phyloP scores from a whole-genome alignment of 2,329 filamentous ascomycete species.

The Nectriaceae sp. region DNA sequence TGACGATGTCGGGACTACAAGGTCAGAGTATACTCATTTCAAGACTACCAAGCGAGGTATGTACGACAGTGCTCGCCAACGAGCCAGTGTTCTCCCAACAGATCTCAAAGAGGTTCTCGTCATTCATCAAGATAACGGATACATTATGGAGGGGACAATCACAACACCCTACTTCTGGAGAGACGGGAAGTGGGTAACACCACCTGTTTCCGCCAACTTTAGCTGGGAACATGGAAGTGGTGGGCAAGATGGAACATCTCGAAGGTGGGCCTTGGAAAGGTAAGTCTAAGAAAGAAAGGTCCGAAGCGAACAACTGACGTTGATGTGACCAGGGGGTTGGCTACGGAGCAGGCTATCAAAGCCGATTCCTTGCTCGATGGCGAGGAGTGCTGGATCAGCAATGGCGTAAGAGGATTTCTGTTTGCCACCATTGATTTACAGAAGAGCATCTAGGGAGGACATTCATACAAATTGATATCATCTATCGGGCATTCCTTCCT shows the following conservation, averaged over 20 bases:
- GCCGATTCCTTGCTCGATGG: slow-evolving; percentile 64
- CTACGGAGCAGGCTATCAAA: slow-evolving; percentile 64
- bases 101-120: slow-evolving; percentile 74
- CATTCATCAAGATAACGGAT: slow-evolving; percentile 58
- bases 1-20: slow-evolving; percentile 42
- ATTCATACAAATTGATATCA: too few species aligned
- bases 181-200: slow-evolving; percentile 75
- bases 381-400: slow-evolving; percentile 87
- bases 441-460: too few species aligned
- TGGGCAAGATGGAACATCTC: slow-evolving; percentile 79
- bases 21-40: slow-evolving; percentile 73
- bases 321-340: slow-evolving; percentile 51
- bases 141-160: slow-evolving; percentile 83
- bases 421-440: slow-evolving; percentile 43
- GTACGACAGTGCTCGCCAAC: slow-evolving; percentile 70
- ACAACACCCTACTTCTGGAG: slow-evolving; percentile 84
- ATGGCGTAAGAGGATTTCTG: slow-evolving; percentile 80
- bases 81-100: slow-evolving; percentile 54
- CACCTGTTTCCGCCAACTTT: slow-evolving; percentile 55
- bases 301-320: neutral
- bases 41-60: slow-evolving; percentile 78
- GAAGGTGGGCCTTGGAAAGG: slow-evolving; percentile 79
- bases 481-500: too few species aligned
- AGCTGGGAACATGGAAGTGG: slow-evolving; percentile 56
- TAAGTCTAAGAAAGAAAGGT: too few species aligned